Evolutionary conservation across 78 protist genomes (phyloP), one percentile per base, ranked within the genome.

Genomic region (Monosiga brevicollis): DNA sequence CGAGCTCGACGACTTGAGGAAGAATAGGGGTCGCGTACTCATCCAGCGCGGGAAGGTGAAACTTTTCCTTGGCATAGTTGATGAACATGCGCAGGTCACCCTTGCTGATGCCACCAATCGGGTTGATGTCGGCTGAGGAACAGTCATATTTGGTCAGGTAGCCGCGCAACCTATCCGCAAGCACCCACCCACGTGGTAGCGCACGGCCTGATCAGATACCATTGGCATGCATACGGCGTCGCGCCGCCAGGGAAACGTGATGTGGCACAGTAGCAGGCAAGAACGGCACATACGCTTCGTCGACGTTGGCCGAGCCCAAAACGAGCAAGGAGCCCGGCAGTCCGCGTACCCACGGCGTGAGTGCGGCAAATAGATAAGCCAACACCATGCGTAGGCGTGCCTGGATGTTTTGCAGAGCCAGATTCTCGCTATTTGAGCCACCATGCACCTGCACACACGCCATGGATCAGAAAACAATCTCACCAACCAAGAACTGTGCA

Each of bases 91-190:
- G 78, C 42, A 92, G 35, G 76, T 92, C 95, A 10, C 43, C 49
- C 79, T 92, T 92, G 74, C 87, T 70, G 40, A 90, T 78, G 34
- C 90, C 87, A 1, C 94, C 96, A 43, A 94, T 94, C 40, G 96
- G 96, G 76, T 94, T 94, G 80, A 94, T 32, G 78, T 94, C 96
- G 0, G 95, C 96, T 0, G 89, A 26, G 22, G 91, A 86, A 70
- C 96, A 94, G 88, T 94, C 96, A 71, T 94, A 94, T 78, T 94
- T 92, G 73, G 96, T 91, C 82, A 83, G 40, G 86, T 94, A 94
- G 1, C 97, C 97, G 39, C 91, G 83, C 22, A 79, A 32, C 37
- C 75, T 71, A n/a, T n/a, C n/a, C n/a, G n/a, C n/a, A n/a, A n/a
- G n/a, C n/a, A n/a, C n/a, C n/a, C n/a, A n/a, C n/a, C n/a, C n/a